Percentiles rank a stretch among this genome's conserved stretches.
phyloP scores from a whole-genome alignment of 169 alveolate species.

The Cryptosporidium parvum region DNA sequence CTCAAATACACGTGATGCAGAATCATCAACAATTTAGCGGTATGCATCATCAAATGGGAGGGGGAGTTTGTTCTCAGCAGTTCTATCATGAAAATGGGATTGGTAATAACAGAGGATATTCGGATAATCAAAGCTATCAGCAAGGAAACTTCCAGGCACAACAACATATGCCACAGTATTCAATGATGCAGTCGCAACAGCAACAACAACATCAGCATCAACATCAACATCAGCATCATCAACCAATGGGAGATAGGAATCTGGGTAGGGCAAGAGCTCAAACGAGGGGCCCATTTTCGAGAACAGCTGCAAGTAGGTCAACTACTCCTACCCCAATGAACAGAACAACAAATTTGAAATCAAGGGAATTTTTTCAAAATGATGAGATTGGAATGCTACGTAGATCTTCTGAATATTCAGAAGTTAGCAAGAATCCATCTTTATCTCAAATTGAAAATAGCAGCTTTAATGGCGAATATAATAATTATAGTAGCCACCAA shows the following conservation, averaged over 20 bases:
- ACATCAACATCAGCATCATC: background rate
- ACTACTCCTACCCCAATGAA: conserved; percentile 72
- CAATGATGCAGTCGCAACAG: conserved; percentile 45
- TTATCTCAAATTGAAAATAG: conserved; percentile 27
- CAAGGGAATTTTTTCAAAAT: conserved; percentile 14
- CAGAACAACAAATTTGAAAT: conserved; percentile 5
- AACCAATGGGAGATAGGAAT: conserved; percentile 26
- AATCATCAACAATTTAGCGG: conserved; percentile 15
- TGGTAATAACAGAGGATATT: conserved; percentile 9
- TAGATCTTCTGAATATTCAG: conserved; percentile 28
- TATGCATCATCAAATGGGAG: conserved; percentile 10
- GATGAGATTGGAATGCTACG: conserved; percentile 18
- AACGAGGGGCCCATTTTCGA: conserved; percentile 75
- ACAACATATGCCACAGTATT: conserved; percentile 46
- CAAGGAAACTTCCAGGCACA: conserved; percentile 29
- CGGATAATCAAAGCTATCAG: conserved; percentile 10
- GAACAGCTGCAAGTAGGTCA: conserved; percentile 69
- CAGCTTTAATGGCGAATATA: conserved; percentile 6
- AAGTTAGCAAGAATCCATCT: conserved; percentile 22
- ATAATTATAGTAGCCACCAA: conserved; percentile 13
- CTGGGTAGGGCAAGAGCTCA: conserved; percentile 48
- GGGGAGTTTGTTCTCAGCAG: conserved; percentile 24
- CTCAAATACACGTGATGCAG: conserved; percentile 29
- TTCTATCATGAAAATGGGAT: conserved; percentile 16
- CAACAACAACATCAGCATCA: background rate